Evolutionary conservation across 2,329 filamentous ascomycete species (phyloP).

Genomic region (Cladophialophora exuberans): DNA sequence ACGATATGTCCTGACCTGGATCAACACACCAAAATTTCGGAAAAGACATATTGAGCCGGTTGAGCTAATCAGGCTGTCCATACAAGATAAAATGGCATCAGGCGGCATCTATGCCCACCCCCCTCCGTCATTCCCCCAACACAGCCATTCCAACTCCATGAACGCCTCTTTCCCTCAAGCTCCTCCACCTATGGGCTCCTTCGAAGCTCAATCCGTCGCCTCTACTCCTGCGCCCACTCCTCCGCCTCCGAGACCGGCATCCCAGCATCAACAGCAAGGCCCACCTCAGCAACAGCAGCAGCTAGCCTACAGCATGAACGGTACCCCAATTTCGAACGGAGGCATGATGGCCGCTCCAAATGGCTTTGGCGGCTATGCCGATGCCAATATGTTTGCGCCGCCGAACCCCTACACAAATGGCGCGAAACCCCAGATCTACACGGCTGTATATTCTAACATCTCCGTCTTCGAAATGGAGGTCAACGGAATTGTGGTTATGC

Average conservation of each 20-base stretch:
- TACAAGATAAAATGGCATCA: constrained; percentile 27
- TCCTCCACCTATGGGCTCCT: constrained; percentile 42
- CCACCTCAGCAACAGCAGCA: constrained; percentile 46
- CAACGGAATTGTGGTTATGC: constrained; percentile 91
- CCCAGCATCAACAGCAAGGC: constrained; percentile 42
- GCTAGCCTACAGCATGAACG: constrained; percentile 32
- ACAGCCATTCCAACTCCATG: constrained; percentile 33
- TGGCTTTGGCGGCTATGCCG: constrained; percentile 45
- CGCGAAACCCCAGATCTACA: constrained; percentile 50
- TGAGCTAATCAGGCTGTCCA: not conserved
- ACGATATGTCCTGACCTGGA: constrained; percentile 25
- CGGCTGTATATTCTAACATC: constrained; percentile 89
- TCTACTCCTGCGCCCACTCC: constrained; percentile 51
- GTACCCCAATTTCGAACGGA: constrained; percentile 25
- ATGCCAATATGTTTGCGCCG: constrained; percentile 45
- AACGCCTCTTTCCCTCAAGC: constrained; percentile 43
- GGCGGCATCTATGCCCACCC: constrained; percentile 32
- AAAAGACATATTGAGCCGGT: not conserved
- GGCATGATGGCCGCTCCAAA: constrained; percentile 39
- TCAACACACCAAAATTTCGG: not conserved
- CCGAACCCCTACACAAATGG: constrained; percentile 29
- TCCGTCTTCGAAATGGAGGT: constrained; percentile 99
- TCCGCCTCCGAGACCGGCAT: constrained; percentile 42
- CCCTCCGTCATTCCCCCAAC: constrained; percentile 33
- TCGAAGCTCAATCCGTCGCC: constrained; percentile 50